Evolutionary conservation across 2,329 filamentous ascomycete species (phyloP), one percentile per base, ranked within the genome.

Genomic region (Sarocladium strictum): DNA sequence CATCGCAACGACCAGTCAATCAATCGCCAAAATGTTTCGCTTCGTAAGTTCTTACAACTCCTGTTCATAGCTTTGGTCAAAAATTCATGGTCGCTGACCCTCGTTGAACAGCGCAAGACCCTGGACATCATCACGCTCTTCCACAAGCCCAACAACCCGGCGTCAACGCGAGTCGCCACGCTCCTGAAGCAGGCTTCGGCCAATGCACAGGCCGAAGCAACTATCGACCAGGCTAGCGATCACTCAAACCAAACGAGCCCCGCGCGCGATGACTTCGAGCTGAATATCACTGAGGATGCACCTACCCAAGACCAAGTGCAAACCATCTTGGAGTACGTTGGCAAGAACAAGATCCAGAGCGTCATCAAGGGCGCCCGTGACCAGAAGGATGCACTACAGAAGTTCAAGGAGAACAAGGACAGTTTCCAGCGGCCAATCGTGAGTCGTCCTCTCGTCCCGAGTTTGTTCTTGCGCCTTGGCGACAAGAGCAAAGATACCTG

Each of bases 121-220:
- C 81, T 89, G 71, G 92, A 97, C 76, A 89, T 96, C 61, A 84
- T 97, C 68, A 97, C 93, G 58, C 86, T 99, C 77, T 99, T 97
- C 79, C 92, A 97, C 81, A 89, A 89, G 71, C 83, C 93, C 56
- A 80, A 78, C 63, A 81, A 82, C 54, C 81, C 87, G 21, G 79
- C 86, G 59, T 97, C 92, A 3, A 76, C 83, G 52, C 84, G 87
- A 57, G 87, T 87, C 29, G 82, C 86, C 58, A 86, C 82, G 40
- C 74, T 96, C 53, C 82, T 97, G 57, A 95, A 94, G 75, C 85
- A 93, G 72, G 80, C 84, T 29, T 88, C 89, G 24, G 85, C 87
- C 49, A 83, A 83, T 49, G 84, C 89, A 12, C 70, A 81, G 29
- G 77, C 84, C 57, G 77, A 80, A 21, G 83, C 90, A 10, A 90